A percentile compares a stretch with the other conserved stretches of the same genome.
Evolutionary conservation across 257 asterid species (phyloP).

Genomic region (Jasminum sambac): DNA sequence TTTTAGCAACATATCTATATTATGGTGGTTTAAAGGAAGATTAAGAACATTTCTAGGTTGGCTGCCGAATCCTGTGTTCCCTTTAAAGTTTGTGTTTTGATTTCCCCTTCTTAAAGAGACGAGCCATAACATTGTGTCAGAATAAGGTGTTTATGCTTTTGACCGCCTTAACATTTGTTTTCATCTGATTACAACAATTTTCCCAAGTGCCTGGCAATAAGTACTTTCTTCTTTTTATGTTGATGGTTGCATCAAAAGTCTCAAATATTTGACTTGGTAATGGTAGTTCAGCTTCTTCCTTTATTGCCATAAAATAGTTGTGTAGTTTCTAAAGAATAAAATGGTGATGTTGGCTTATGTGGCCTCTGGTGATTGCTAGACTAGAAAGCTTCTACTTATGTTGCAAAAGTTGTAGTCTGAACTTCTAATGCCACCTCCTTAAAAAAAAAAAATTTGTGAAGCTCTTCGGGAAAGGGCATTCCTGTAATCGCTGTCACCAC

Average conservation of each 20-base stretch:
- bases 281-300: neutral
- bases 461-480: neutral
- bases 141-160: neutral
- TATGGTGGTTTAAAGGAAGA: neutral
- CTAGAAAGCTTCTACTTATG: neutral
- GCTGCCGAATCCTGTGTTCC: neutral
- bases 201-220: neutral
- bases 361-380: neutral
- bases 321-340: neutral
- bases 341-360: neutral
- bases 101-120: neutral
- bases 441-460: neutral
- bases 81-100: neutral
- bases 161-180: neutral
- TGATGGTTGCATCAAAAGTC: neutral
- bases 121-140: neutral
- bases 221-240: neutral
- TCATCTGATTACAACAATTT: neutral
- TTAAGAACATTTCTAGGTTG: neutral
- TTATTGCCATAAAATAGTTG: neutral
- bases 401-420: neutral
- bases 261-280: neutral
- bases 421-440: neutral
- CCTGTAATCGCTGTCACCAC: neutral
- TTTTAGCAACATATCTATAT: neutral